A percentile compares a stretch with the other conserved stretches of the same genome.
Conservation (phyloP, 176 grass and related monocot genomes). For the Oryza australiensis region DNA sequence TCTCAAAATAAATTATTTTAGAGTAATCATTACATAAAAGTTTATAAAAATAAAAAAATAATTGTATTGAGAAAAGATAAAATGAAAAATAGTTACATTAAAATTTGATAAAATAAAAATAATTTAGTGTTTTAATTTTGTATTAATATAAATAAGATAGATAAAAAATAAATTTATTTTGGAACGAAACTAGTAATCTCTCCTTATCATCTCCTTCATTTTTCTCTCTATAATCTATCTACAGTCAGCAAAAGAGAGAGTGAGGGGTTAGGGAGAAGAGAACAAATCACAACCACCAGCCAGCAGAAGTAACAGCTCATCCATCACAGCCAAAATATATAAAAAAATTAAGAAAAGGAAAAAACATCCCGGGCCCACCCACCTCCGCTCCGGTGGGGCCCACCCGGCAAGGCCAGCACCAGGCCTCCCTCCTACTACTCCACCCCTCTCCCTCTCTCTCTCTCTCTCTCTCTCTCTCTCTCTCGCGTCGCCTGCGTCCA, state of each 20-base stretch:
- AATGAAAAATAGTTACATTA: too few relatives aligned
- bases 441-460: background rate
- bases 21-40: too few relatives aligned
- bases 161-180: too few relatives aligned
- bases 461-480: background rate
- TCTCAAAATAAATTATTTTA: too few relatives aligned
- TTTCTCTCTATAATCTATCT: too few relatives aligned
- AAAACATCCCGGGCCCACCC: constrained; percentile 5
- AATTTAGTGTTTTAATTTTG: too few relatives aligned
- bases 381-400: background rate
- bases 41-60: too few relatives aligned
- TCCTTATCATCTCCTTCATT: too few relatives aligned
- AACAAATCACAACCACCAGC: constrained; percentile 41
- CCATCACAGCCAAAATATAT: background rate
- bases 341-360: background rate
- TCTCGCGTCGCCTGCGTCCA: constrained; percentile 6
- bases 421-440: background rate
- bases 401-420: background rate
- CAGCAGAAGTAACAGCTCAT: constrained; percentile 42
- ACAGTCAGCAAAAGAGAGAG: background rate
- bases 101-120: too few relatives aligned
- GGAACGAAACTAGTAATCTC: too few relatives aligned
- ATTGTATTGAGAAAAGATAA: too few relatives aligned
- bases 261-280: background rate
- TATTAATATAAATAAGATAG: too few relatives aligned